Conservation (phyloP, 1,284 basidiomycete species). For the Microstroma glucosiphilum region DNA sequence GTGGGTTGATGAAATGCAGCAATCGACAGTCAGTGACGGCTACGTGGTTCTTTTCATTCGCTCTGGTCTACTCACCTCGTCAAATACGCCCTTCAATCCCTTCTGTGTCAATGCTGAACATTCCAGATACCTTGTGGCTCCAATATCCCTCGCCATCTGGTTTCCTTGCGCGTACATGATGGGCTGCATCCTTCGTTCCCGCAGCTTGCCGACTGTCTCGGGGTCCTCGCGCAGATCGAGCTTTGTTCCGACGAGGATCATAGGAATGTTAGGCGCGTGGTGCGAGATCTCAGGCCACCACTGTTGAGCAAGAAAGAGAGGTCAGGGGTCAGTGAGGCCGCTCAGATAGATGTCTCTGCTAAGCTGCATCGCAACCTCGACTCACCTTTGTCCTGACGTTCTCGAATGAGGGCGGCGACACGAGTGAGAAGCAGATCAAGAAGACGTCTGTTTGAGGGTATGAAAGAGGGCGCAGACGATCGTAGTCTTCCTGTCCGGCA, state of each 20-base stretch:
- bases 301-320: conserved; percentile 18
- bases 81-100: conserved; percentile 54
- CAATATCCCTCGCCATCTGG: conserved; percentile 85
- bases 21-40: background rate
- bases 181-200: conserved; percentile 89
- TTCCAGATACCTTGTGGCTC: conserved; percentile 83
- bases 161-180: conserved; percentile 86
- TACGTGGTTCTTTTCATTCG: background rate
- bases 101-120: conserved; percentile 97
- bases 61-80: conserved; percentile 39
- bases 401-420: conserved; percentile 94
- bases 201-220: conserved; percentile 79
- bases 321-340: conserved; percentile 10
- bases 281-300: conserved; percentile 62
- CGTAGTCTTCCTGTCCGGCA: conserved; percentile 59
- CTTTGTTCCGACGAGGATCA: conserved; percentile 96
- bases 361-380: background rate
- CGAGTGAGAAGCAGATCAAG: conserved; percentile 96
- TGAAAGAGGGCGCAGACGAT: conserved; percentile 90
- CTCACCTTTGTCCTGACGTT: conserved; percentile 90
- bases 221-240: conserved; percentile 94
- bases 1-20: background rate
- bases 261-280: conserved; percentile 84
- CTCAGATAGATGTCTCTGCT: background rate
- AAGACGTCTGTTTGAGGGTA: conserved; percentile 99